These are phyloP conservation scores for Cladosporium oxysporum DNA, from an alignment of 2,329 filamentous ascomycete species.

Conservation along the genomic window DNA sequence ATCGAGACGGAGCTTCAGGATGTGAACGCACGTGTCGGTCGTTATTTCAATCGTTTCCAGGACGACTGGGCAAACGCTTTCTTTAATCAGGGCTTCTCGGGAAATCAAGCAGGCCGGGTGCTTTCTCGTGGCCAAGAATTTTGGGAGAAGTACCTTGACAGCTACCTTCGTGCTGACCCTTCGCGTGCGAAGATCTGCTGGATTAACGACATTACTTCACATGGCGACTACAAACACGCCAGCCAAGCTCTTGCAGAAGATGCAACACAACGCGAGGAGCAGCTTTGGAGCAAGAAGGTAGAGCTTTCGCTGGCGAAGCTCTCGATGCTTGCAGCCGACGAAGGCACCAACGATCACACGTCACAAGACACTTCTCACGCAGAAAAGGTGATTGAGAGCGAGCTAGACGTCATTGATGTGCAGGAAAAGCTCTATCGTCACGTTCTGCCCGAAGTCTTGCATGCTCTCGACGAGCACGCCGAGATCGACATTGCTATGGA, in stretches of 20 bases:
- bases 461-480: constrained; percentile 76
- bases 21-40: constrained; percentile 42
- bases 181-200: constrained; percentile 79
- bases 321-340: constrained; percentile 62
- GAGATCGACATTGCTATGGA: constrained; percentile 76
- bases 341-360: constrained; percentile 25
- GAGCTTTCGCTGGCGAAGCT: constrained; percentile 89
- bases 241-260: constrained; percentile 69
- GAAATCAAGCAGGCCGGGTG: constrained; percentile 57
- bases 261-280: constrained; percentile 70
- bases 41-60: constrained; percentile 65
- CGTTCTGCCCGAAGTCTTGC: constrained; percentile 66
- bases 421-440: constrained; percentile 77
- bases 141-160: constrained; percentile 67
- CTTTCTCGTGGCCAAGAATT: constrained; percentile 70
- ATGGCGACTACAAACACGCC: constrained; percentile 73
- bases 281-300: constrained; percentile 91
- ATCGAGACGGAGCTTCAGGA: constrained; percentile 48
- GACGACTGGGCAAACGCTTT: constrained; percentile 72
- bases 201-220: constrained; percentile 87
- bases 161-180: constrained; percentile 72
- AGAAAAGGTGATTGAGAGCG: constrained; percentile 42
- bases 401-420: constrained; percentile 71
- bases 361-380: constrained; percentile 21
- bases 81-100: constrained; percentile 75